These are phyloP conservation scores for Waltergamsia citrina DNA, from an alignment of 2,329 filamentous ascomycete species.

Conservation along the genomic window DNA sequence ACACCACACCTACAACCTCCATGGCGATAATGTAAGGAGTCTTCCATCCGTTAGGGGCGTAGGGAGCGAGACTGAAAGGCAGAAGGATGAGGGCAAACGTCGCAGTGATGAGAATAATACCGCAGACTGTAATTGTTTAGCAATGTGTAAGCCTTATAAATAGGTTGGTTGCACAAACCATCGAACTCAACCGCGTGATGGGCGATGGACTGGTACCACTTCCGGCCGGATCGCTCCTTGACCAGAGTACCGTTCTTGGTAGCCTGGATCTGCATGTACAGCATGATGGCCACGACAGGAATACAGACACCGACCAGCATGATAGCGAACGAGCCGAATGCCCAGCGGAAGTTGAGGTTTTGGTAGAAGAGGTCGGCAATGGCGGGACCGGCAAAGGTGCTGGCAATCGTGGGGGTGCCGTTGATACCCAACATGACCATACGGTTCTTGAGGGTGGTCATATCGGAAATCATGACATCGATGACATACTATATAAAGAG, in stretches of 20 bases:
- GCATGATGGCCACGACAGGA: constrained; percentile 18
- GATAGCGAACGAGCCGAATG: constrained; percentile 53
- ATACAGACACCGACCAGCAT: constrained; percentile 39
- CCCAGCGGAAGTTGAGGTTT: constrained; percentile 25
- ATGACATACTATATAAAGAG: too few relatives aligned
- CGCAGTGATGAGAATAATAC: constrained; percentile 35
- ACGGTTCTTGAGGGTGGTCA: constrained; percentile 28
- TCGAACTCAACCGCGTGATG: constrained; percentile 49
- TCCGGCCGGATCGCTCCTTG: constrained; percentile 30
- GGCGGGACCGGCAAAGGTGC: constrained; percentile 29
- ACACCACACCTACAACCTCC: constrained; percentile 34
- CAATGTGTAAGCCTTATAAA: neutral
- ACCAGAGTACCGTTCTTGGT: constrained; percentile 33
- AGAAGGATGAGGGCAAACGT: constrained; percentile 38
- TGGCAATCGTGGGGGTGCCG: constrained; percentile 27
- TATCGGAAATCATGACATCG: constrained; percentile 23
- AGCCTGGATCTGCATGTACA: constrained; percentile 30
- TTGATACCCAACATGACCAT: constrained; percentile 27
- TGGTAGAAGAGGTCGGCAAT: constrained; percentile 22
- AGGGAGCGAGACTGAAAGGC: constrained; percentile 30
- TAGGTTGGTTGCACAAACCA: constrained; percentile 17
- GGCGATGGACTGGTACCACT: constrained; percentile 29
- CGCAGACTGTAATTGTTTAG: constrained; percentile 23
- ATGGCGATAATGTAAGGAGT: constrained; percentile 29
- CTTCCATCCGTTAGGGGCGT: constrained; percentile 22